These are phyloP conservation scores for Elsinoe fawcettii DNA, from an alignment of 2,329 filamentous ascomycete genomes.

Conservation along the genomic window DNA sequence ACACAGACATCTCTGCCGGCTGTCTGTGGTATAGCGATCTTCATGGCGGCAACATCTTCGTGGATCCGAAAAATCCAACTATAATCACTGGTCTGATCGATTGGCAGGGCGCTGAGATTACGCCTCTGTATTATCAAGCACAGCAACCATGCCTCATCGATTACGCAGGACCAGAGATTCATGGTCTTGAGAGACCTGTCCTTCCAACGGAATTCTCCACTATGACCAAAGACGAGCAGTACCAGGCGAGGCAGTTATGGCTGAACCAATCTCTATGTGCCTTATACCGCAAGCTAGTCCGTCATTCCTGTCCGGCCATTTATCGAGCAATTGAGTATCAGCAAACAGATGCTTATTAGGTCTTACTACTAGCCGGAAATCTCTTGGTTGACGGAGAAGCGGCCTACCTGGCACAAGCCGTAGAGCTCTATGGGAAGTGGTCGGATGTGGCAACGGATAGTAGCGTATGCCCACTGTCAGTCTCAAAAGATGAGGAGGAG, in stretches of 20 bases:
- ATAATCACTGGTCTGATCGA: slow-evolving; percentile 30
- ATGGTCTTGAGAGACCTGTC: slow-evolving; percentile 26
- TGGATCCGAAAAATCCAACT: slow-evolving; percentile 27
- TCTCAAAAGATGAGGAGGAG: slow-evolving; percentile 4
- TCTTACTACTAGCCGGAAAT: slow-evolving; percentile 29
- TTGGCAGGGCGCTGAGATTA: slow-evolving; percentile 30
- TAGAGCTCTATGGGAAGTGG: slow-evolving; percentile 7
- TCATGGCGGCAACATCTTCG: slow-evolving; percentile 34
- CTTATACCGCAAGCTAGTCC: slow-evolving; percentile 26
- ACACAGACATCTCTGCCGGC: background rate
- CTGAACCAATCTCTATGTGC: slow-evolving; percentile 26
- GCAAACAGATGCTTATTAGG: slow-evolving; percentile 24
- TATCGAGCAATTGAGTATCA: slow-evolving; percentile 29
- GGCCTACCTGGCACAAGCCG: slow-evolving; percentile 14
- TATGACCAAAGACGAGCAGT: slow-evolving; percentile 22
- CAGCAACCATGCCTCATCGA: slow-evolving; percentile 30
- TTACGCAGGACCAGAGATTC: slow-evolving; percentile 27
- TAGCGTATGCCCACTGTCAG: background rate
- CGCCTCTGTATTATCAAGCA: slow-evolving; percentile 33
- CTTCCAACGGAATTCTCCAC: slow-evolving; percentile 22
- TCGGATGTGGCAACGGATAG: background rate
- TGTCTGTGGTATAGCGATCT: slow-evolving; percentile 33
- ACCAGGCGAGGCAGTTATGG: slow-evolving; percentile 24
- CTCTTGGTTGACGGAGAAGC: slow-evolving; percentile 31
- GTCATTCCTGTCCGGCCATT: slow-evolving; percentile 23